These are phyloP conservation scores for Wallacemonas sp. DNA, from an alignment of 208 protist species.

Conservation along the genomic window DNA sequence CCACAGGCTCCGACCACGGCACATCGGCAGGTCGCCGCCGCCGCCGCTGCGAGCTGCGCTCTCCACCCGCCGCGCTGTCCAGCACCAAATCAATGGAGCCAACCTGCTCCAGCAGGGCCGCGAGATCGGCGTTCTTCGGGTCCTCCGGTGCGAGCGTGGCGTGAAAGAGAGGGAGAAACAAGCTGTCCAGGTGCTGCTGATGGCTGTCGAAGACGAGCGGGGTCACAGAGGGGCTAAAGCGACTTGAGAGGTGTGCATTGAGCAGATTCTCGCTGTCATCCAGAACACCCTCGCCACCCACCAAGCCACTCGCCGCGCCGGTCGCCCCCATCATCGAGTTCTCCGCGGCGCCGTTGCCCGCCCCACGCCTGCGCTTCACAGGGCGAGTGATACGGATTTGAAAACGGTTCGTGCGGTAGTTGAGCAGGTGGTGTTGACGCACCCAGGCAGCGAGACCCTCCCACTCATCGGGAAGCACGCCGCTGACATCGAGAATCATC, in stretches of 20 bases:
- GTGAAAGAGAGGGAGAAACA: constrained; percentile 98
- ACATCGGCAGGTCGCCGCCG: constrained; percentile 93
- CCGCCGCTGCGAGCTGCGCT: constrained; percentile 36
- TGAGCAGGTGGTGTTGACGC: constrained; percentile 80
- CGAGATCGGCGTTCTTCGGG: constrained; percentile 88
- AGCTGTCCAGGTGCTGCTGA: constrained; percentile 94
- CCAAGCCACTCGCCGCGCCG: not conserved
- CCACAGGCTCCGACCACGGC: constrained; percentile 96
- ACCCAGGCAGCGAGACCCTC: constrained; percentile 94
- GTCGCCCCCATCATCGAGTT: too few species aligned
- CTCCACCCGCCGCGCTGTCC: constrained; percentile 41
- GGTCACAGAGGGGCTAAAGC: constrained; percentile 5
- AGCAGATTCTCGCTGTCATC: constrained; percentile 1
- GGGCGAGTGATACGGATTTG: constrained; percentile 71
- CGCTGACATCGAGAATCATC: constrained; percentile 76
- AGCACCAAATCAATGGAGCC: constrained; percentile 96
- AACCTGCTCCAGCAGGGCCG: constrained; percentile 92
- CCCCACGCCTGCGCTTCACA: constrained; percentile 20
- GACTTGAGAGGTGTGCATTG: not conserved
- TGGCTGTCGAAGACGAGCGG: constrained; percentile 84
- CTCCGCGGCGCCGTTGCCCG: constrained; percentile 14
- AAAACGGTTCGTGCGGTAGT: constrained; percentile 93
- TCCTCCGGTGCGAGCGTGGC: constrained; percentile 94
- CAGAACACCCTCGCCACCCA: not conserved
- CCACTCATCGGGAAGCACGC: constrained; percentile 92